These are phyloP conservation scores for Boletus edulis DNA, from an alignment of 768 basidiomycete species.

Conservation along the genomic window DNA sequence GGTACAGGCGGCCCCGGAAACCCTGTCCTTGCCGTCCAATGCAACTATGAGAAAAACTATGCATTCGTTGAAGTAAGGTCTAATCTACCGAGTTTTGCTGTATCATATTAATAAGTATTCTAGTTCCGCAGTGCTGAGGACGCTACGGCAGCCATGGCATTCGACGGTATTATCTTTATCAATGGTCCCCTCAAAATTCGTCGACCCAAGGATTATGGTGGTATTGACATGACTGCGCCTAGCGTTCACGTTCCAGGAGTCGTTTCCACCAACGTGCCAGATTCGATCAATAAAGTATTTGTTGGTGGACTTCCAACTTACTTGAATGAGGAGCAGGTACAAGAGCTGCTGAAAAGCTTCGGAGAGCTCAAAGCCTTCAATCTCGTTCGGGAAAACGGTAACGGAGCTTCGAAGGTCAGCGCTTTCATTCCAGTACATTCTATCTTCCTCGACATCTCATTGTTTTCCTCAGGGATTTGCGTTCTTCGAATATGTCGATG, in stretches of 20 bases:
- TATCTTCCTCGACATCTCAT: not conserved
- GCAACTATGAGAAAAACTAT: conserved; percentile 99
- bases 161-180: conserved; percentile 95
- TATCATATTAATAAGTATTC: conserved; percentile 10
- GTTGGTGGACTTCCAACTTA: conserved; percentile 95
- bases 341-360: conserved; percentile 95
- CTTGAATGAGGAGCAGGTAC: conserved; percentile 97
- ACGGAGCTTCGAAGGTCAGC: conserved; percentile 80
- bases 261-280: conserved; percentile 95
- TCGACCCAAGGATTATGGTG: conserved; percentile 95
- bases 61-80: conserved; percentile 90
- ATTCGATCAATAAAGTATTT: conserved; percentile 97
- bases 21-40: conserved; percentile 89
- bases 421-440: not conserved
- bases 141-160: conserved; percentile 94
- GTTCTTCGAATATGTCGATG: conserved; percentile 97
- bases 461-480: conserved; percentile 78
- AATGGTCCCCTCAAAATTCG: conserved; percentile 96
- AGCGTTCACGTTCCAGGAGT: conserved; percentile 89
- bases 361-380: conserved; percentile 98
- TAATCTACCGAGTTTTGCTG: not conserved
- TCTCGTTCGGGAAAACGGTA: conserved; percentile 91
- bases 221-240: conserved; percentile 57
- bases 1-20: conserved; percentile 84
- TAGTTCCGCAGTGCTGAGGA: conserved; percentile 98